Percentiles rank a stretch among this genome's conserved stretches.
These are phyloP conservation scores for Candida palmyrensis DNA, from an alignment of 805 yeast species.

Conservation along the genomic window DNA sequence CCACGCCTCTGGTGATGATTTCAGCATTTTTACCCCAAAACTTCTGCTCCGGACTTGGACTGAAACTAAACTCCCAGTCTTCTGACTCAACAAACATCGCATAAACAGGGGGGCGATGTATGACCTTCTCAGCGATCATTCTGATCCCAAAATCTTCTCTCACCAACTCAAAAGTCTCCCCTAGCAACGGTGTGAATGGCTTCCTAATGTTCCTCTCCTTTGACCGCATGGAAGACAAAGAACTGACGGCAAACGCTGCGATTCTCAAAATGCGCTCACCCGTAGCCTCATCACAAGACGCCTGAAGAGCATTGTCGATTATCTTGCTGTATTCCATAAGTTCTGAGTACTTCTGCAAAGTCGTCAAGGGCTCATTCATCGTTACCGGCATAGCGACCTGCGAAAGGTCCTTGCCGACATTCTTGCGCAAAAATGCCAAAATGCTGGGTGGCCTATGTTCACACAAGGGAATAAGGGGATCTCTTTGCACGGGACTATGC, in stretches of 20 bases:
- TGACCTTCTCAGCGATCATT: constrained; percentile 76
- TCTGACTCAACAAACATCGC: constrained; percentile 73
- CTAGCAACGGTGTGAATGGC: constrained; percentile 91
- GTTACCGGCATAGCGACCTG: constrained; percentile 91
- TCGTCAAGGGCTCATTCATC: constrained; percentile 85
- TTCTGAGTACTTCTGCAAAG: constrained; percentile 77
- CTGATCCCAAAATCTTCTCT: constrained; percentile 78
- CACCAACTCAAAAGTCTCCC: constrained; percentile 89
- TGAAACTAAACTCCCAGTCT: constrained; percentile 63
- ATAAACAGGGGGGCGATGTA: constrained; percentile 82
- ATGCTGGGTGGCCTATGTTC: constrained; percentile 75
- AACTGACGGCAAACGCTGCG: constrained; percentile 80
- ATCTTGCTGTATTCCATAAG: constrained; percentile 69
- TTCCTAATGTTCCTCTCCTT: constrained; percentile 77
- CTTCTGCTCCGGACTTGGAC: constrained; percentile 75
- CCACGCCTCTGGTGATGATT: constrained; percentile 66
- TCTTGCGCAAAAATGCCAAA: constrained; percentile 74
- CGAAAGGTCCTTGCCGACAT: constrained; percentile 86
- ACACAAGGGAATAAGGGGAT: constrained; percentile 55
- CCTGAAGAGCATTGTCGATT: constrained; percentile 55
- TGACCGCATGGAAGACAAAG: constrained; percentile 62
- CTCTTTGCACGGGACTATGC: constrained; percentile 40
- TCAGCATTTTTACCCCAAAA: constrained; percentile 96
- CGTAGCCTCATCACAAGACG: constrained; percentile 36
- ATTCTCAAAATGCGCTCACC: constrained; percentile 61